Evolutionary conservation across 208 protist species (phyloP), one percentile per base, ranked within the genome.

Genomic region (Leishmania lainsoni): DNA sequence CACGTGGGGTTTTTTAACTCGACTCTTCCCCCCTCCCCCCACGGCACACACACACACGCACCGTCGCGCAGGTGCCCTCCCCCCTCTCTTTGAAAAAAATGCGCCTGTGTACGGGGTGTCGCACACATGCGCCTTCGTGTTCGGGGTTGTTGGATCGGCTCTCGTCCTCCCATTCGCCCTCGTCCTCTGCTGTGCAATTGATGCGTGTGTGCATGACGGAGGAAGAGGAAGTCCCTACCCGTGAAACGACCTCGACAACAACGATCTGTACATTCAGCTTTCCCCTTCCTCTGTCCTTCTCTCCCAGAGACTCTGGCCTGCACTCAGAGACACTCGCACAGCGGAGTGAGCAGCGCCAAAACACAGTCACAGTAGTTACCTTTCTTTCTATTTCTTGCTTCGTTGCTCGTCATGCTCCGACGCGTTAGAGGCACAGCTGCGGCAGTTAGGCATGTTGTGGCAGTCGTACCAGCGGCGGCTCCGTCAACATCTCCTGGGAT

Each of bases 361-460:
- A 29, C 59, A 12, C 14, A 45, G 10, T 22, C 42, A 20, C 42
- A 20, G 14, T 10, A 32, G 16, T 42, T 14, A 12, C 45, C 12
- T 32, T 58, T 42, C 48, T 0, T 39, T 17, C 8, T 76, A 32
- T 16, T 58, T 14, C 72, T 35, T 20, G 35, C n/a, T 51, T 75
- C 4, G 45, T 9, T 17, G 9, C 51, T 4, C 9, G 20, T 22
- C 39, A 86, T 86, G 83, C 83, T 83, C 17, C 83, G 83, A 17
- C 83, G 78, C 45, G 45, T 86, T 35, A 54, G 71, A 17, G 65
- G 81, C 56, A 63, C 61, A 6, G 73, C 54, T 17, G 71, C 51
- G 71, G 9, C 52, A 26, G 6, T 59, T 42, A 51, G 68, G 20
- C 51, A 39, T n/a, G 71, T 14, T 16, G 65, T n/a, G n/a, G n/a